Evolutionary conservation across 2,329 filamentous ascomycete species (phyloP).

Genomic region (Penicillium sp.): DNA sequence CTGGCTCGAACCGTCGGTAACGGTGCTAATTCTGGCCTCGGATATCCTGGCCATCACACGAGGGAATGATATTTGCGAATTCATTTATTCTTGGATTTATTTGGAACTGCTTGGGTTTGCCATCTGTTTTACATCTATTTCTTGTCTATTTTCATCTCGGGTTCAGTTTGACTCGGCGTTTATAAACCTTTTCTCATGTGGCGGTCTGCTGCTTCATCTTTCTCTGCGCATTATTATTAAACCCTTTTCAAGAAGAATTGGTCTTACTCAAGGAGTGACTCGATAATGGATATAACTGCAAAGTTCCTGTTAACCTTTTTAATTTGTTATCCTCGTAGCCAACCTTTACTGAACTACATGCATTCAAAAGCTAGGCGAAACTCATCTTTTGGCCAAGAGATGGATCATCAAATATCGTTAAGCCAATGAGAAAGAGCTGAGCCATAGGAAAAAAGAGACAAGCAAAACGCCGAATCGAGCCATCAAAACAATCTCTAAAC

Average conservation of each 20-base stretch:
- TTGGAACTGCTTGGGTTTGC: neutral
- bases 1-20: constrained; percentile 15
- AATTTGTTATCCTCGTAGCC: neutral
- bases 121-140: neutral
- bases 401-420: neutral
- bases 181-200: neutral
- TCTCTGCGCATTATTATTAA: neutral
- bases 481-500: neutral
- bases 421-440: neutral
- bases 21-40: neutral
- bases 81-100: neutral
- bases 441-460: neutral
- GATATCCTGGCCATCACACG: neutral
- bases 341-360: neutral
- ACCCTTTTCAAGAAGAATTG: neutral
- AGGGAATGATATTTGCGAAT: neutral
- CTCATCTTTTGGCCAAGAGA: neutral
- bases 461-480: neutral
- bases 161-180: neutral
- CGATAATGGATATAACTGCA: neutral
- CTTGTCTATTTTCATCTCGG: neutral
- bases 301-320: neutral
- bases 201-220: neutral
- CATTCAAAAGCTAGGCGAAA: neutral
- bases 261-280: neutral